Base-by-base conservation (phyloP, 805 yeast species). In the Candida michaelii region DNA sequence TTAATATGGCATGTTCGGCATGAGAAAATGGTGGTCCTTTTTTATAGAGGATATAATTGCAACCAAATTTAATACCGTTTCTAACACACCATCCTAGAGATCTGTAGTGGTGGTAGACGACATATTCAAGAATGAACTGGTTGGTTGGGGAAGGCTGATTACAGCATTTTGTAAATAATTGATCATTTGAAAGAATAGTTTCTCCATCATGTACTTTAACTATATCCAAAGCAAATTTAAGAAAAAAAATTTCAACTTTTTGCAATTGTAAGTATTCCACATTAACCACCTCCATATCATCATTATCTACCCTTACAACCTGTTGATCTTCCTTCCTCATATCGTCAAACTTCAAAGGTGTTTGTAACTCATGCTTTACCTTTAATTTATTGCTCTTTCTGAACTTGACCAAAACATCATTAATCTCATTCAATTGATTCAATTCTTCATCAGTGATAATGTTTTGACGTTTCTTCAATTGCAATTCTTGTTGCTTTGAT, bases 21-120 rank as follows among this genome's bases (percentile, higher is more conserved):
- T 93, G 99, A 39, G 84, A 80, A 59, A 90, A 89, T 1, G 97
- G 97, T 7, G 98, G 99, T 0, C 99, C 99, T 44, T 91, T 71
- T 41, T 83, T 80, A 60, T 93, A 93, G 4, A 93, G 69, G 7
- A 93, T 65, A 61, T 70, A 84, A 54, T 90, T 95, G n/a, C 86
- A 77, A 2, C 97, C 96, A 61, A 93, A 93, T 61, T 93, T 93
- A 43, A 89, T 77, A 0, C 98, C 99, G 0, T 90, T 79, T 45
- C 95, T 73, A 2, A 84, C 93, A 68, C 97, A 91, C 97, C 98
- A 93, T 0, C 97, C 97, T 18, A 79, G 73, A 0, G 96, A 82
- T 40, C 95, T 74, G 63, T 81, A 90, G 59, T 91, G 89, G 56
- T 89, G 95, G 55, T 90, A 91, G 1, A 78, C 90, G 4, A 80